Evolutionary conservation across 208 protist genomes (phyloP).

Genomic region (Jaenimonas drosophilae): DNA sequence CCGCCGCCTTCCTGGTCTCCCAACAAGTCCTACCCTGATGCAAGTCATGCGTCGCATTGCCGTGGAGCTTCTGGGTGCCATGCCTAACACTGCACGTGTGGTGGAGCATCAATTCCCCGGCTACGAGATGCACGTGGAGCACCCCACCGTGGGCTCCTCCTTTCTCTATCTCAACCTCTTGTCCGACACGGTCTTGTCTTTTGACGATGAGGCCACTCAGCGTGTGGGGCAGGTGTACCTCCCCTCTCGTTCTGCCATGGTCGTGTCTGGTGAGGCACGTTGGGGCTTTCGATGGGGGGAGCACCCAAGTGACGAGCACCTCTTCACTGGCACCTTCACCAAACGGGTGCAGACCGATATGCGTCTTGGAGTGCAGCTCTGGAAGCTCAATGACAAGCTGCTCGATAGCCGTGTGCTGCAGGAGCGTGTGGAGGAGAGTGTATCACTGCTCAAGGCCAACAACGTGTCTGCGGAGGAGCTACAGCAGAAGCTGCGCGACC

Average conservation of each 20-base stretch:
- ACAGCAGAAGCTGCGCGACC: slow-evolving; percentile 8
- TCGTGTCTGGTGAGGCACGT: slow-evolving; percentile 65
- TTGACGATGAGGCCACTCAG: slow-evolving; percentile 80
- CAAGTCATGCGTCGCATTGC: slow-evolving; percentile 20
- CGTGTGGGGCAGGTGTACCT: slow-evolving; percentile 55
- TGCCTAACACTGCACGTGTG: slow-evolving; percentile 75
- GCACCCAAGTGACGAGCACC: slow-evolving; percentile 27
- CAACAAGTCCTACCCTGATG: slow-evolving; percentile 73
- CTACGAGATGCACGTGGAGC: slow-evolving; percentile 83
- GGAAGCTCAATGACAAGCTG: slow-evolving; percentile 55
- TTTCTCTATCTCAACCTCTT: slow-evolving; percentile 79
- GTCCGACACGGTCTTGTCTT: slow-evolving; percentile 61
- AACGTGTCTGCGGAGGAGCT: slow-evolving; percentile 5
- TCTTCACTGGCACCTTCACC: slow-evolving; percentile 18
- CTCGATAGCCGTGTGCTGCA: slow-evolving; percentile 62
- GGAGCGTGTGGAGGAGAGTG: slow-evolving; percentile 49
- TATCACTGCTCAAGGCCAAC: slow-evolving; percentile 11
- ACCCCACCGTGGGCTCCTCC: slow-evolving; percentile 65
- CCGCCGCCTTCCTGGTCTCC: slow-evolving; percentile 50
- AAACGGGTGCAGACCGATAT: slow-evolving; percentile 47
- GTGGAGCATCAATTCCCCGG: slow-evolving; percentile 77
- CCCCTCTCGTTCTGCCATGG: slow-evolving; percentile 53
- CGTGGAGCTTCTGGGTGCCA: slow-evolving; percentile 14
- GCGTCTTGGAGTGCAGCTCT: slow-evolving; percentile 77
- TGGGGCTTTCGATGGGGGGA: slow-evolving; percentile 85